Percentiles rank a stretch among this genome's conserved stretches.
These are phyloP conservation scores for Fusarium sp. DNA, from an alignment of 2,329 filamentous ascomycete genomes.

Conservation along the genomic window DNA sequence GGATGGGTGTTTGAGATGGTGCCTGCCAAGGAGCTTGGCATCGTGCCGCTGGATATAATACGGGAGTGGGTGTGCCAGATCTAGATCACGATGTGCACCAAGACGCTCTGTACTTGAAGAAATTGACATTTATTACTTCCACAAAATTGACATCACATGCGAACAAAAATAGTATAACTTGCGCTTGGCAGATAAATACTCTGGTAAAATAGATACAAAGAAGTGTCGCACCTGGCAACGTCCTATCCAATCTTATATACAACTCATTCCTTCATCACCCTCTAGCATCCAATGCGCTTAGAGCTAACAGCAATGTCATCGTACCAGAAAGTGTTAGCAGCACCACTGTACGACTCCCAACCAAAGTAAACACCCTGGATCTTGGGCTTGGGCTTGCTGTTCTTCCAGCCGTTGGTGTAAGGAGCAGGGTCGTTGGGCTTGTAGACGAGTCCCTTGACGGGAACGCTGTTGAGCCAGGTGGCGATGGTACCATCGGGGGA, in stretches of 20 bases:
- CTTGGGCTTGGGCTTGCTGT: constrained; percentile 61
- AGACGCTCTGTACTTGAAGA: too few relatives aligned
- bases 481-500: constrained; percentile 68
- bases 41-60: not conserved
- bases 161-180: not conserved
- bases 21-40: not conserved
- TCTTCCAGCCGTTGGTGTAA: constrained; percentile 60
- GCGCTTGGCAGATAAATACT: constrained; percentile 3
- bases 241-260: constrained; percentile 15
- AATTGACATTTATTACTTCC: too few relatives aligned
- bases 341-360: constrained; percentile 71
- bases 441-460: constrained; percentile 59
- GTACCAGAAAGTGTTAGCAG: constrained; percentile 71
- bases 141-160: not conserved
- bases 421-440: constrained; percentile 57
- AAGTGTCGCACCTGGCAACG: constrained; percentile 25
- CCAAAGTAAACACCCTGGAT: constrained; percentile 69
- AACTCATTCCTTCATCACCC: not conserved
- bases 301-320: constrained; percentile 64
- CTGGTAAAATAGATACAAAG: constrained; percentile 25
- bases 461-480: constrained; percentile 68
- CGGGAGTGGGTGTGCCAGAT: too few relatives aligned
- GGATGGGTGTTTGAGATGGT: too few relatives aligned
- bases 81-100: too few relatives aligned
- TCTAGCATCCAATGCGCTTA: constrained; percentile 36